phyloP scores from a whole-genome alignment of 306 rosid genomes.

The Arachis stenosperma region DNA sequence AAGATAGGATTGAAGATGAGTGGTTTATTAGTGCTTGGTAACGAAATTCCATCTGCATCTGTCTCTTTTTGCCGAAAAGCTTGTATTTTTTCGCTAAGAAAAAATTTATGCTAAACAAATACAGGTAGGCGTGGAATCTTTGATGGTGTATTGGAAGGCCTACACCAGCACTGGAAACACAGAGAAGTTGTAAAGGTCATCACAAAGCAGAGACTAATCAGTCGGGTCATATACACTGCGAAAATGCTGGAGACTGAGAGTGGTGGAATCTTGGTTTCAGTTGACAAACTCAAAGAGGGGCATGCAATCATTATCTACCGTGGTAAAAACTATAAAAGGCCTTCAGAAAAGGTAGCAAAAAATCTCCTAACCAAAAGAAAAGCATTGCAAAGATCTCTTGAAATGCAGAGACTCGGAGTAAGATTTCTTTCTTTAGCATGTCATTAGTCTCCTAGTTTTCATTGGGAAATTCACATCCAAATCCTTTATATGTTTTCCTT shows the following conservation, averaged over 20 bases:
- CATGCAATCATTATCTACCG: constrained; percentile 82
- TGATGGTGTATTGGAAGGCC: constrained; percentile 81
- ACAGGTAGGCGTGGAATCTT: constrained; percentile 89
- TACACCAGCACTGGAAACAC: constrained; percentile 90
- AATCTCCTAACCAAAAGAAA: constrained; percentile 74
- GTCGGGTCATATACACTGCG: constrained; percentile 68
- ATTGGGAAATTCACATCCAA: constrained; percentile 14
- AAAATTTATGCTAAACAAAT: constrained; percentile 22
- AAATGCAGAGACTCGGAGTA: constrained; percentile 88
- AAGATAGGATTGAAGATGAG: constrained; percentile 74
- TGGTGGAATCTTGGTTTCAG: constrained; percentile 80
- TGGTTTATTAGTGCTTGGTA: constrained; percentile 70
- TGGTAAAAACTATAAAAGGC: constrained; percentile 76
- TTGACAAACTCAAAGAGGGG: constrained; percentile 76
- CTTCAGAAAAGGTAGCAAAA: constrained; percentile 43
- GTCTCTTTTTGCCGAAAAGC: constrained; percentile 6
- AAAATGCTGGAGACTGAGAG: constrained; percentile 72
- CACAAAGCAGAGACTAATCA: constrained; percentile 69
- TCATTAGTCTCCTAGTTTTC: constrained; percentile 29
- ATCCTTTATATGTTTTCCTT: constrained; percentile 14
- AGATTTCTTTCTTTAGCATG: constrained; percentile 39
- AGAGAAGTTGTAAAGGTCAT: constrained; percentile 85
- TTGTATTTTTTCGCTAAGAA: constrained; percentile 10
- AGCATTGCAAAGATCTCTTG: constrained; percentile 76
- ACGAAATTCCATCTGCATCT: no score